A percentile compares a stretch with the other conserved stretches of the same genome.
Evolutionary conservation across 2,329 filamentous ascomycete species (phyloP).

Genomic region (Cercospora sp.): DNA sequence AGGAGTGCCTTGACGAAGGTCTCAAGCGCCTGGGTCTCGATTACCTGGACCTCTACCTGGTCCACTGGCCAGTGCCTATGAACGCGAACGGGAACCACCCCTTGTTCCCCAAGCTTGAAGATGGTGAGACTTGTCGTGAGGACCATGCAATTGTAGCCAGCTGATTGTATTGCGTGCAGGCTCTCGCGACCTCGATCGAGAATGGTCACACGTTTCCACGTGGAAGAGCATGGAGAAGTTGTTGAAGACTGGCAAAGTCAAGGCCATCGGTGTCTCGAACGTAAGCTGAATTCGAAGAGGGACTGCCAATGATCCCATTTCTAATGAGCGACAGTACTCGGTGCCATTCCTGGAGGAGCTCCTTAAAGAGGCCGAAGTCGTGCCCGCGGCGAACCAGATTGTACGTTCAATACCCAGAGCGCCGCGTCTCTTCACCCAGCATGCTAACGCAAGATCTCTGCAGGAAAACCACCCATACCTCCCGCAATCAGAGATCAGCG

Average conservation of each 20-base stretch:
- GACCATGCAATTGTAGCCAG: no score
- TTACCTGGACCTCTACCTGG: slow-evolving; percentile 77
- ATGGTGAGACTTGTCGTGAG: slow-evolving; percentile 45
- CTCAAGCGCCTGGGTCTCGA: slow-evolving; percentile 72
- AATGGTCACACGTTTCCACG: slow-evolving; percentile 70
- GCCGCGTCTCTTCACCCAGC: background rate
- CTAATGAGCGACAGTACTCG: slow-evolving; percentile 39
- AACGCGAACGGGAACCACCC: slow-evolving; percentile 73
- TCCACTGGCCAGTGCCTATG: slow-evolving; percentile 78
- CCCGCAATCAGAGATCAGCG: slow-evolving; percentile 70
- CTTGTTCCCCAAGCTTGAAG: slow-evolving; percentile 70
- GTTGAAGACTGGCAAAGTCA: slow-evolving; percentile 48
- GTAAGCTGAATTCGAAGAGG: background rate
- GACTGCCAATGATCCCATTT: background rate
- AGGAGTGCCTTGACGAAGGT: slow-evolving; percentile 70
- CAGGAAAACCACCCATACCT: slow-evolving; percentile 73
- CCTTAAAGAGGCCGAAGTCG: slow-evolving; percentile 39
- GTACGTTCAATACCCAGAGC: background rate
- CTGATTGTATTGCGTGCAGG: slow-evolving; percentile 36
- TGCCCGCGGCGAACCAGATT: slow-evolving; percentile 35
- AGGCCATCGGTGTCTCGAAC: slow-evolving; percentile 54
- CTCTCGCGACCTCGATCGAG: slow-evolving; percentile 67
- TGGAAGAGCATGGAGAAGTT: slow-evolving; percentile 76
- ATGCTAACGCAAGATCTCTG: background rate
- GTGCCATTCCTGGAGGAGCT: slow-evolving; percentile 51